Evolutionary conservation across 345 rosid species (phyloP).

Genomic region (Rhodamnia argentea): DNA sequence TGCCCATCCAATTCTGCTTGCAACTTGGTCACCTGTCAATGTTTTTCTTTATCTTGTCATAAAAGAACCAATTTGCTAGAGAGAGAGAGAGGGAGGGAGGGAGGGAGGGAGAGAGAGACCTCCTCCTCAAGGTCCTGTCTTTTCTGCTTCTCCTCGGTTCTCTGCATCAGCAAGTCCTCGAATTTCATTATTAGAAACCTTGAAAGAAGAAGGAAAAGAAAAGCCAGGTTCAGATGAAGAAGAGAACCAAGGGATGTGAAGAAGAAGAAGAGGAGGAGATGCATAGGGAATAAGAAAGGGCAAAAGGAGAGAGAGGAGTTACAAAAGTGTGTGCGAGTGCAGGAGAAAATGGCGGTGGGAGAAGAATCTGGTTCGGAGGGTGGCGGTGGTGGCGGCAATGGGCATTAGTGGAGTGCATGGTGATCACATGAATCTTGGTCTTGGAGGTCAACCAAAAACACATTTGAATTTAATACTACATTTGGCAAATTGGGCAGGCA

Average conservation of each 20-base stretch:
- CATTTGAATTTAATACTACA: background rate
- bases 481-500: background rate
- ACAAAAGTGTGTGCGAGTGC: background rate
- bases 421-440: constrained; percentile 24
- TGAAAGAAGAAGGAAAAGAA: background rate
- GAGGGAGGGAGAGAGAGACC: constrained; percentile 8
- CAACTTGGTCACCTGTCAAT: constrained; percentile 47
- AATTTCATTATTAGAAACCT: constrained; percentile 43
- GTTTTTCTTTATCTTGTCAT: constrained; percentile 7
- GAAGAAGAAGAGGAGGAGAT: constrained; percentile 1
- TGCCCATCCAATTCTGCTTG: constrained; percentile 52
- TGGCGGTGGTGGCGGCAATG: constrained; percentile 1
- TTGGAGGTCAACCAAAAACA: background rate
- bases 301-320: constrained; percentile 6
- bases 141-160: constrained; percentile 24
- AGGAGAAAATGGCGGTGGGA: background rate
- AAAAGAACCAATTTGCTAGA: background rate
- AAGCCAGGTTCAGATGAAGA: background rate
- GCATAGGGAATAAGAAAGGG: background rate
- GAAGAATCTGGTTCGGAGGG: background rate
- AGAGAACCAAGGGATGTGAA: background rate
- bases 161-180: constrained; percentile 63
- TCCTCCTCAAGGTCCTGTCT: constrained; percentile 41
- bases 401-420: constrained; percentile 21
- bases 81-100: no score